Percentiles rank a stretch among this genome's conserved stretches.
These are phyloP conservation scores for Colletotrichum eleusines DNA, from an alignment of 2,329 filamentous ascomycete species.

Conservation along the genomic window DNA sequence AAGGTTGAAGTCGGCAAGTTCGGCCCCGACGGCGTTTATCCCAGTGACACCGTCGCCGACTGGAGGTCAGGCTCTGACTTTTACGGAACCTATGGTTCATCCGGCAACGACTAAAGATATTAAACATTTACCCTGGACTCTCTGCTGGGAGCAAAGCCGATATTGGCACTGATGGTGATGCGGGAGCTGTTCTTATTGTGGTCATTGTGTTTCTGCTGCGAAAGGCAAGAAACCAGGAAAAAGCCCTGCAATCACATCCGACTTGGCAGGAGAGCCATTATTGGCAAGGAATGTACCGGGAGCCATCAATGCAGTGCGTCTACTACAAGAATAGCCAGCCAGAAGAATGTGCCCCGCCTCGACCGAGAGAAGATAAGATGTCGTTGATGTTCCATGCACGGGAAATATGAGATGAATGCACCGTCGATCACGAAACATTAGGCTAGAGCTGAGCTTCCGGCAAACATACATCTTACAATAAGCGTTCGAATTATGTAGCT, in stretches of 20 bases:
- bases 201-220: neutral
- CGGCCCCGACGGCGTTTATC: neutral
- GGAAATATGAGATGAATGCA: neutral
- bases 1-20: neutral
- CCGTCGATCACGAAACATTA: neutral
- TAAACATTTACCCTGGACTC: too few relatives aligned
- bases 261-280: neutral
- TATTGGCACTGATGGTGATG: neutral
- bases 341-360: neutral
- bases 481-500: neutral
- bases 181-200: neutral
- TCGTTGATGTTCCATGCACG: neutral
- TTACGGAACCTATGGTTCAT: neutral
- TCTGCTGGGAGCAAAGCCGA: too few relatives aligned
- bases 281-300: neutral
- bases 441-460: neutral
- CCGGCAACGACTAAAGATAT: neutral
- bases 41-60: neutral
- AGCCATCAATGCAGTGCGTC: too few relatives aligned
- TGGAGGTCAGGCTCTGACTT: neutral
- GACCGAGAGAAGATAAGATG: neutral
- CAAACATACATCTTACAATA: neutral
- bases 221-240: neutral
- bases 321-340: neutral
- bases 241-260: neutral